Conservation (phyloP, 495 filamentous ascomycete genomes). For the Hypomontagnella submonticulosa region DNA sequence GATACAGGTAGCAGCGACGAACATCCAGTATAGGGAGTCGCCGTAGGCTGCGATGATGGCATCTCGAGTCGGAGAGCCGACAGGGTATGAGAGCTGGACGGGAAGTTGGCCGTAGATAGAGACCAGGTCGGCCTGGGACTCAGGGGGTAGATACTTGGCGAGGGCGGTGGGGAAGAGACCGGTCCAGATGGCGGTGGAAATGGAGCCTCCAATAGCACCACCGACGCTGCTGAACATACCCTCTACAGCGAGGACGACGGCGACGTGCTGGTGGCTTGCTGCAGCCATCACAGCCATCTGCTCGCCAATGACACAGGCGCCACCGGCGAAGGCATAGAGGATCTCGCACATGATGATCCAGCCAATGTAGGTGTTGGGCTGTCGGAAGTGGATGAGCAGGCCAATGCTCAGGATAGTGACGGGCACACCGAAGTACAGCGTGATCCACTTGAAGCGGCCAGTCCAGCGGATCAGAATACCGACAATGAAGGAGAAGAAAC, state of each 20-base stretch:
- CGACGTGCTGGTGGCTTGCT: conserved; percentile 71
- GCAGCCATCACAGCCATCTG: conserved; percentile 77
- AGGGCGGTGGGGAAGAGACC: conserved; percentile 67
- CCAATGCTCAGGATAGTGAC: conserved; percentile 72
- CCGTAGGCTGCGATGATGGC: conserved; percentile 69
- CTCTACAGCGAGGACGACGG: conserved; percentile 71
- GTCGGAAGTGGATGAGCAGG: conserved; percentile 80
- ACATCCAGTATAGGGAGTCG: conserved; percentile 64
- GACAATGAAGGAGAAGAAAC: conserved; percentile 64
- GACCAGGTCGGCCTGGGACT: conserved; percentile 55
- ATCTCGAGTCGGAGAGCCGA: conserved; percentile 60
- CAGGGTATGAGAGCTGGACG: conserved; percentile 63
- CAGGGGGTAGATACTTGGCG: conserved; percentile 65
- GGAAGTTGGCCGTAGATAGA: conserved; percentile 64
- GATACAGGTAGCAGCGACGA: conserved; percentile 64
- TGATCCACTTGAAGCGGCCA: conserved; percentile 67
- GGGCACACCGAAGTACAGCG: conserved; percentile 66
- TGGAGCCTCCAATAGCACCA: conserved; percentile 69
- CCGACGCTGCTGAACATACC: conserved; percentile 71
- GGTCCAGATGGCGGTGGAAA: conserved; percentile 75
- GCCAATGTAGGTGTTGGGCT: conserved; percentile 64
- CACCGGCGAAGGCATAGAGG: conserved; percentile 77
- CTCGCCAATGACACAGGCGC: conserved; percentile 67
- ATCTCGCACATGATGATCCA: conserved; percentile 83
- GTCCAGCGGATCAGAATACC: conserved; percentile 66